Conservation (phyloP, 1,284 basidiomycete species). For the Ceratobasidium theobromae region DNA sequence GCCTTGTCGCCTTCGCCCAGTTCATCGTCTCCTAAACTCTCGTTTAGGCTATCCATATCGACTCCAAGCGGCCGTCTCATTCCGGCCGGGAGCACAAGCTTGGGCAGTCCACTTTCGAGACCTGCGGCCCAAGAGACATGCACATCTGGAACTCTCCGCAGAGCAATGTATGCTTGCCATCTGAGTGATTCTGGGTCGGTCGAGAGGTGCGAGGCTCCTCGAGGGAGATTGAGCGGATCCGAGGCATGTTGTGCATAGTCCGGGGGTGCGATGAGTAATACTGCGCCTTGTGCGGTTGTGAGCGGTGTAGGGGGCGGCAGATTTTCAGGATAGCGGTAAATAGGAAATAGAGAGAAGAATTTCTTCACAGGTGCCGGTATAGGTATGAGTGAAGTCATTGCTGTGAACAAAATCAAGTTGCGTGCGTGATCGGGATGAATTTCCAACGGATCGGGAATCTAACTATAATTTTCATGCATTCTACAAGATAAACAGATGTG, state of each 20-base stretch:
- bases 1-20: conserved; percentile 43
- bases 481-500: background rate
- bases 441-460: background rate
- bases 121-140: conserved; percentile 64
- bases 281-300: conserved; percentile 14
- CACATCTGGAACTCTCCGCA: conserved; percentile 58
- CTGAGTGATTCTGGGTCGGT: conserved; percentile 78
- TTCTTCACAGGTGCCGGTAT: conserved; percentile 35
- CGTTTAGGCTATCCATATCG: conserved; percentile 11
- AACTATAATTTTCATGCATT: background rate
- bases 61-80: conserved; percentile 32
- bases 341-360: conserved; percentile 38
- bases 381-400: conserved; percentile 25
- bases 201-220: conserved; percentile 58
- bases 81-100: conserved; percentile 48
- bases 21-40: conserved; percentile 12
- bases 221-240: conserved; percentile 50
- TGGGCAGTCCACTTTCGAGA: conserved; percentile 44
- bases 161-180: conserved; percentile 79
- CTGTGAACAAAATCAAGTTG: background rate
- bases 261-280: conserved; percentile 26
- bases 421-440: conserved; percentile 2
- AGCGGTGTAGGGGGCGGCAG: conserved; percentile 16
- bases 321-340: conserved; percentile 33
- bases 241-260: conserved; percentile 34